phyloP scores from a whole-genome alignment of 352 stramenopile species.

The Albugo laibachii region DNA sequence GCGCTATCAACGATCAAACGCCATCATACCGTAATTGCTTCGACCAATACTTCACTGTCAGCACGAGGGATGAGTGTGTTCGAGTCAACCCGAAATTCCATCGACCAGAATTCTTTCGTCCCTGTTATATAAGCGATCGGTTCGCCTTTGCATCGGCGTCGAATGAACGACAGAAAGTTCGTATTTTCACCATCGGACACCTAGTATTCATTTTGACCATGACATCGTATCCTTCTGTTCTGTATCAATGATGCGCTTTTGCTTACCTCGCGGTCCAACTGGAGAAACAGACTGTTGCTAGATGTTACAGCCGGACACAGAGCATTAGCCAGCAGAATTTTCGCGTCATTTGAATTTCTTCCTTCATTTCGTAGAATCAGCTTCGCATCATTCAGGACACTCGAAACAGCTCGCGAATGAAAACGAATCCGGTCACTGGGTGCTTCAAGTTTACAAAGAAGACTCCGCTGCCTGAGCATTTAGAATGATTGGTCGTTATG shows the following conservation, averaged over 20 bases:
- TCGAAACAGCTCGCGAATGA: no score
- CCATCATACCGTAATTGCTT: conserved; percentile 28
- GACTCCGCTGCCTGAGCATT: no score
- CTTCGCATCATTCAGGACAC: no score
- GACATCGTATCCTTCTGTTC: not conserved
- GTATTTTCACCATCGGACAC: conserved; percentile 17
- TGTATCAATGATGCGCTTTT: not conserved
- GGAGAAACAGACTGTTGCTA: conserved; percentile 38
- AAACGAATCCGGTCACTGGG: no score
- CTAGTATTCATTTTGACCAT: conserved; percentile 3
- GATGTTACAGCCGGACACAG: conserved; percentile 12
- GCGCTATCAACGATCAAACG: not conserved
- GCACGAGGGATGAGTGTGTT: conserved; percentile 63
- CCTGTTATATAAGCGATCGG: conserved; percentile 52
- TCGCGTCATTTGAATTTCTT: conserved; percentile 17
- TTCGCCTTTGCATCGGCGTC: conserved; percentile 19
- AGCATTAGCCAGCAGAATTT: conserved; percentile 28
- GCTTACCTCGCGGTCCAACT: conserved; percentile 19
- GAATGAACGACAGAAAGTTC: conserved; percentile 7
- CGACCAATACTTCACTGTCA: conserved; percentile 64
- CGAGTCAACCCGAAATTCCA: conserved; percentile 24
- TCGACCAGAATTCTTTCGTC: conserved; percentile 58
- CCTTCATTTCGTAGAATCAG: no score
- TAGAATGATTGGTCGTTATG: no score
- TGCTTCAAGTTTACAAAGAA: no score